Conservation (phyloP, 768 basidiomycete genomes). For the Arthromyces matolae region DNA sequence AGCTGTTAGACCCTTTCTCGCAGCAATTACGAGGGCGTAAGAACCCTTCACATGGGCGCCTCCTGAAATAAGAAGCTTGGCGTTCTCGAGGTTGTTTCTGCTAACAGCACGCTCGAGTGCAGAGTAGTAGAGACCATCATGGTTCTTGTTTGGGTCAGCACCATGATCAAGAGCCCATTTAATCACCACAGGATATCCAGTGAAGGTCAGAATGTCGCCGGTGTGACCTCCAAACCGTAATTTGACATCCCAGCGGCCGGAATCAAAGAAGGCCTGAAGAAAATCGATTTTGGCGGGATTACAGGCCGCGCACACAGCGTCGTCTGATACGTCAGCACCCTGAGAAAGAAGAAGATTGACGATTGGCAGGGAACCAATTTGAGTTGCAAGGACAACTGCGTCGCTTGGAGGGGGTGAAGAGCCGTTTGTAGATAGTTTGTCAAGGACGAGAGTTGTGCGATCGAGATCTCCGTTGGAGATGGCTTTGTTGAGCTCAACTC, state of each 20-base stretch:
- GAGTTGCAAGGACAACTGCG: neutral
- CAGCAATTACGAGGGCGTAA: slow-evolving; percentile 10
- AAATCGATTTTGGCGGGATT: neutral
- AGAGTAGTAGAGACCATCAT: neutral
- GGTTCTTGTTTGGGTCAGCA: slow-evolving; percentile 8
- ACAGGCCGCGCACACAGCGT: slow-evolving; percentile 2
- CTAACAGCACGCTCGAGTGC: slow-evolving; percentile 9
- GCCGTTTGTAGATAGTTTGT: neutral
- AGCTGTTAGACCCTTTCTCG: slow-evolving; percentile 3
- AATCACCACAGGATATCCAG: neutral
- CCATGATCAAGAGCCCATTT: slow-evolving; percentile 5
- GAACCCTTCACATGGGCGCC: slow-evolving; percentile 11
- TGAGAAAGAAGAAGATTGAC: slow-evolving; percentile 6
- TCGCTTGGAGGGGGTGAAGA: neutral
- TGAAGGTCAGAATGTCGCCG: slow-evolving; percentile 2
- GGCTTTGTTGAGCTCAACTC: neutral
- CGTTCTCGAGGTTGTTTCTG: neutral
- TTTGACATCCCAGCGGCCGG: slow-evolving; percentile 11
- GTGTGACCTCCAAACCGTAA: slow-evolving; percentile 3
- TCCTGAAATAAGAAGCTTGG: neutral
- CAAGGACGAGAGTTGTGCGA: neutral
- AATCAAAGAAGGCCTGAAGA: slow-evolving; percentile 10
- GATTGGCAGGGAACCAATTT: slow-evolving; percentile 1
- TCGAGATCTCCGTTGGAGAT: neutral
- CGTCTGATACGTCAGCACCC: neutral